These are phyloP conservation scores for Taiwanofungus camphoratus DNA, from an alignment of 1,284 basidiomycete genomes.

Conservation along the genomic window DNA sequence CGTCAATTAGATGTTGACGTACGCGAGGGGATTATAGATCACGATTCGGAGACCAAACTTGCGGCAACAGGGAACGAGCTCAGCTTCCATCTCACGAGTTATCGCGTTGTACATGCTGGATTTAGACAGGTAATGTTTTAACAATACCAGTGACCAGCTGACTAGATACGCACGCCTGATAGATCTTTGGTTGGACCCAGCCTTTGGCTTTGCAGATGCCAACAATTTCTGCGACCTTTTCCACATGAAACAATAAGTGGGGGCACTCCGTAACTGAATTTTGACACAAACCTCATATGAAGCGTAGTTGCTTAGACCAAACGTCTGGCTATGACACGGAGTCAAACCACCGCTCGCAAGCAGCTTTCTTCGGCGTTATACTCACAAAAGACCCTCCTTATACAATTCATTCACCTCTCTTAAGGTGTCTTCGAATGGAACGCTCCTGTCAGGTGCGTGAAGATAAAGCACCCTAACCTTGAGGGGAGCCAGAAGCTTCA, in stretches of 20 bases:
- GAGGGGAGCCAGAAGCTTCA: conserved; percentile 30
- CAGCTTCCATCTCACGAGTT: conserved; percentile 46
- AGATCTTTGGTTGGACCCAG: conserved; percentile 48
- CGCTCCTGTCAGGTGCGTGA: conserved; percentile 43
- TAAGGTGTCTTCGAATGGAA: conserved; percentile 41
- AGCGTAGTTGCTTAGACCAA: conserved; percentile 44
- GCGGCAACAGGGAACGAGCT: conserved; percentile 50
- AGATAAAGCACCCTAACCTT: conserved; percentile 42
- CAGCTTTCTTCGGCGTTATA: conserved; percentile 2
- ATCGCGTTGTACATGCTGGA: conserved; percentile 46
- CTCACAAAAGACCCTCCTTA: conserved; percentile 40
- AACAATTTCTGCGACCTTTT: conserved; percentile 49
- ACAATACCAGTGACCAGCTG: background rate
- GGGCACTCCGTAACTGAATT: too few species aligned
- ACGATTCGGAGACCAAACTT: conserved; percentile 51
- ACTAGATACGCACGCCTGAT: conserved; percentile 34
- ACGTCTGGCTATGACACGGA: conserved; percentile 32
- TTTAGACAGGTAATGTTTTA: background rate
- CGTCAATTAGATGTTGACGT: conserved; percentile 10
- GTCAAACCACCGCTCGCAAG: conserved; percentile 1
- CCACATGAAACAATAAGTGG: background rate
- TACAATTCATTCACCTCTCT: conserved; percentile 38
- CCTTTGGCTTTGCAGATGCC: conserved; percentile 45
- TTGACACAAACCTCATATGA: conserved; percentile 33
- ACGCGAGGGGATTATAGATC: conserved; percentile 48